Conservation (phyloP, 345 rosid species). For the Eutrema heterophyllum region DNA sequence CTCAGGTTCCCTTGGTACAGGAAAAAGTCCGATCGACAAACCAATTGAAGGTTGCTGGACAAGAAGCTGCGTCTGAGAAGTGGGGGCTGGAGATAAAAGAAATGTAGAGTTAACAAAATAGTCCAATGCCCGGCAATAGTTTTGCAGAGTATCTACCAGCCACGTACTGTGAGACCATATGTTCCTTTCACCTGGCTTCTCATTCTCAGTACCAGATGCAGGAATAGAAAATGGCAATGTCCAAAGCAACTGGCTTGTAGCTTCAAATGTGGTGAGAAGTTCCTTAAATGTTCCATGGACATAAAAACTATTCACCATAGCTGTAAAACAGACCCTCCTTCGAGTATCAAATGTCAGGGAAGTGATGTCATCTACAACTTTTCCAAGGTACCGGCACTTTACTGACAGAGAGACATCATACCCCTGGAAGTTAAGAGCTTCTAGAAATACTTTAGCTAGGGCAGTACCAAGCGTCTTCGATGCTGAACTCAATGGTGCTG, state of each 20-base stretch:
- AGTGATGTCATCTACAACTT: conserved; percentile 81
- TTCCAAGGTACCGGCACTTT: conserved; percentile 91
- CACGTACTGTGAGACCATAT: conserved; percentile 57
- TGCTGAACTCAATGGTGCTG: conserved; percentile 64
- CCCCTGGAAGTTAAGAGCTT: conserved; percentile 81
- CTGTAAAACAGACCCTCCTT: conserved; percentile 71
- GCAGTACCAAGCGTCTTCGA: conserved; percentile 85
- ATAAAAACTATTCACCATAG: conserved; percentile 88
- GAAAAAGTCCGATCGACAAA: conserved; percentile 83
- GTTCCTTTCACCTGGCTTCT: conserved; percentile 66
- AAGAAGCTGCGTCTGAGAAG: conserved; percentile 84
- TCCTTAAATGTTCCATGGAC: conserved; percentile 91
- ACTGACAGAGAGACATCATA: conserved; percentile 61
- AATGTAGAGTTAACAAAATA: conserved; percentile 77
- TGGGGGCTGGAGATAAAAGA: conserved; percentile 62
- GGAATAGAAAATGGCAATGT: conserved; percentile 54
- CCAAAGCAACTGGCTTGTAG: conserved; percentile 92
- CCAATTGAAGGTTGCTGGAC: conserved; percentile 87
- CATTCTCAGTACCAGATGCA: conserved; percentile 48
- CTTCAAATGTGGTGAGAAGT: conserved; percentile 89
- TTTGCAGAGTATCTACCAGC: conserved; percentile 81
- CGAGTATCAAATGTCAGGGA: conserved; percentile 76
- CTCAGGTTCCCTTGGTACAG: conserved; percentile 92
- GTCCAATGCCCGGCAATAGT: conserved; percentile 73
- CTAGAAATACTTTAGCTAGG: conserved; percentile 72